Evolutionary conservation across 192 early-diverging fungal genomes (phyloP).

Genomic region (Coemansia sp.): DNA sequence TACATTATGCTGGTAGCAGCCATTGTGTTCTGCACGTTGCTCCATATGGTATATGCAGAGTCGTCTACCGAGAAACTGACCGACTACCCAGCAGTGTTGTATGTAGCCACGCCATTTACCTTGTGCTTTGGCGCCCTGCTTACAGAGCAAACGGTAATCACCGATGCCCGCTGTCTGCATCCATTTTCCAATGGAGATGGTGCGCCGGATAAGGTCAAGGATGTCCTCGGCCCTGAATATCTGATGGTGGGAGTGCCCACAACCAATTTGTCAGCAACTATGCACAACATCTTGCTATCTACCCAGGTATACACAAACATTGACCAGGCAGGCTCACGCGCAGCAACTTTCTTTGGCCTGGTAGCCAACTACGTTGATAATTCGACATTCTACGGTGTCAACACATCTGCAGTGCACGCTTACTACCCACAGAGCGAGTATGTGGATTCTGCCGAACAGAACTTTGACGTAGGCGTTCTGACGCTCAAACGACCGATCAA

Average conservation of each 20-base stretch:
- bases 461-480: constrained; percentile 50
- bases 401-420: constrained; percentile 36
- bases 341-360: constrained; percentile 38
- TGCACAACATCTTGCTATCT: constrained; percentile 48
- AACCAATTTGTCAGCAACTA: constrained; percentile 24
- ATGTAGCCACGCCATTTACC: constrained; percentile 38
- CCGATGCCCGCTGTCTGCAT: constrained; percentile 49
- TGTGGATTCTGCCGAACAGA: constrained; percentile 24
- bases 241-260: constrained; percentile 47
- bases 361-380: constrained; percentile 40
- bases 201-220: constrained; percentile 22
- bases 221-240: constrained; percentile 35
- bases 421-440: constrained; percentile 52
- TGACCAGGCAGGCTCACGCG: constrained; percentile 28
- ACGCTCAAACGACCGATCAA: constrained; percentile 32
- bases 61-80: constrained; percentile 25
- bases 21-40: constrained; percentile 5
- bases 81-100: constrained; percentile 37
- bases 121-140: constrained; percentile 45
- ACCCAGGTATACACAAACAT: constrained; percentile 31
- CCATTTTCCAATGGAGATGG: constrained; percentile 38
- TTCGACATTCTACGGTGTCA: constrained; percentile 40
- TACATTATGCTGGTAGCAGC: constrained; percentile 2
- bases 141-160: constrained; percentile 32
- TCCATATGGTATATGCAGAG: background rate